Base-by-base conservation (phyloP, 768 basidiomycete species). In the Zangia roseola region DNA sequence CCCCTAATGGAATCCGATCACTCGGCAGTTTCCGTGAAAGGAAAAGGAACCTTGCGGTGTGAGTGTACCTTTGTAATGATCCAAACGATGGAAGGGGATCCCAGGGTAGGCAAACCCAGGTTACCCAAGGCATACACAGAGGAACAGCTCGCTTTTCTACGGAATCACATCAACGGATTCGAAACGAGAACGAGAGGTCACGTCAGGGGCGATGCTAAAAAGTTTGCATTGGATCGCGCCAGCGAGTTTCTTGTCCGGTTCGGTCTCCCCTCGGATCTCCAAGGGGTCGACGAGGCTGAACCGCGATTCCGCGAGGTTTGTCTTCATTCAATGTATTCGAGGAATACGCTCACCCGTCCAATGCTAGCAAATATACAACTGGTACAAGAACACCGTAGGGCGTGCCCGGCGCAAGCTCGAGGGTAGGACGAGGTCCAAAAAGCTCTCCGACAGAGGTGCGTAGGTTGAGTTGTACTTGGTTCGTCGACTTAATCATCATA, bases 321-420 rank as follows among this genome's bases (percentile, higher is more conserved):
- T 40, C 10, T 31, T 31, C 6, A 14, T 14, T 31, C 30, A n/a
- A n/a, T n/a, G n/a, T n/a, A n/a, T 4, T 31, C 30, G 13, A 31
- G 30, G 14, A 13, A 3, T 21, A 16, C 19, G 4, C 33, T 35
- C 14, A 43, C 31, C 35, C 10, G 3, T 40, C 13, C 16, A 5
- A 12, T 31, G 30, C 17, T 10, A 49, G 82, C 81, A 83, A 78
- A 81, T 84, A 49, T 84, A 84, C 70, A 84, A 83, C 57, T 85
- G 83, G 83, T 84, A 82, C 69, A 84, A 84, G 69, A 84, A 84
- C 63, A 83, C 83, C 16, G 77, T 82, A 46, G 83, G 82, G 6
- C 73, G 83, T 26, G 80, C 77, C 7, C 71, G 81, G 45, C 71
- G 81, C 40, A 82, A 82, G 61, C 67, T 77, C 38, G 81, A 82